Percentiles rank a stretch among this genome's conserved stretches.
phyloP scores from a whole-genome alignment of 148 eudicot genomes.

The Rhododendron griersonianum region DNA sequence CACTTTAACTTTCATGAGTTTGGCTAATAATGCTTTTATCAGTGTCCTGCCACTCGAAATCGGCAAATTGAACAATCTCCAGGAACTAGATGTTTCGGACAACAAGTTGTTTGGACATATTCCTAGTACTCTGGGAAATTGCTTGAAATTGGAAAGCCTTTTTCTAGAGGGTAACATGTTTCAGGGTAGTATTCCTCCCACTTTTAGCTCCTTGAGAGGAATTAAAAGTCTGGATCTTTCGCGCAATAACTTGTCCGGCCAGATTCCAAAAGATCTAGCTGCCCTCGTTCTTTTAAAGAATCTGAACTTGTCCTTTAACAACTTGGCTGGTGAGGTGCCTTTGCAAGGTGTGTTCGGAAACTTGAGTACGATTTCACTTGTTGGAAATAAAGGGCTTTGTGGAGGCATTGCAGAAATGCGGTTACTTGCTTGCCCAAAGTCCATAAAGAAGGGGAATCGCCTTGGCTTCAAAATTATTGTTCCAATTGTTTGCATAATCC shows the following conservation, averaged over 20 bases:
- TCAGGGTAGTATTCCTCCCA: too few relatives aligned
- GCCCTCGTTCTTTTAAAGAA: background rate
- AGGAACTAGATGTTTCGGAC: background rate
- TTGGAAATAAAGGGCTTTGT: slow-evolving; percentile 4
- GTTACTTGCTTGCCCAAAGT: background rate
- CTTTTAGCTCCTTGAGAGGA: too few relatives aligned
- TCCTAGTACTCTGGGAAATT: slow-evolving; percentile 1
- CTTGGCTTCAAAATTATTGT: background rate
- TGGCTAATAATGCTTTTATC: background rate
- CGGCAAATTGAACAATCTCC: background rate
- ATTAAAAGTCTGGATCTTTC: too few relatives aligned
- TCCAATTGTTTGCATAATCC: background rate
- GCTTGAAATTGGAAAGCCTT: background rate
- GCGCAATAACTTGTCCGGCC: too few relatives aligned
- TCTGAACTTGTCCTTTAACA: background rate
- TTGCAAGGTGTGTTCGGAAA: background rate
- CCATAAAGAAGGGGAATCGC: background rate
- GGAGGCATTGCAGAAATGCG: slow-evolving; percentile 1
- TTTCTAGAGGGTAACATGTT: background rate
- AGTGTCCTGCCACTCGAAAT: background rate
- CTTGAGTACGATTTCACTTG: background rate
- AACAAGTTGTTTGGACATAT: slow-evolving; percentile 5
- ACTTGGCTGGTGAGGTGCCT: background rate
- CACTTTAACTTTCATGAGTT: background rate
- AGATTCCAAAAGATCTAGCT: too few relatives aligned